Evolutionary conservation across 305 asterid genomes (phyloP), one percentile per base, ranked within the genome.

Genomic region (Plantago rigida): DNA sequence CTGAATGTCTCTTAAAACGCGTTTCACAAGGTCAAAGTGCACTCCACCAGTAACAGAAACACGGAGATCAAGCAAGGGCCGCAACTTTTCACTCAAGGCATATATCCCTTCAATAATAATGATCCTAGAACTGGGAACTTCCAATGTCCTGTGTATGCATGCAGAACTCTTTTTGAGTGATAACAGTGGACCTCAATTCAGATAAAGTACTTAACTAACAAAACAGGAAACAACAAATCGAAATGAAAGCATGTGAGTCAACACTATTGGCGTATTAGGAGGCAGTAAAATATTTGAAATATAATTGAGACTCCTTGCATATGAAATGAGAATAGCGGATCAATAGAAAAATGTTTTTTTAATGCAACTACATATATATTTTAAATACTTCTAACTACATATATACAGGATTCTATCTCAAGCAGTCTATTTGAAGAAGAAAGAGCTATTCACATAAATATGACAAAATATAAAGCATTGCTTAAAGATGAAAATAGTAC

Each of bases 21-120:
- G 96, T 76, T 92, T 92, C 42, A 92, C 97, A 26, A 92, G 93
- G 69, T 92, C 99, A 79, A 92, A 83, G 75, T 92, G 99, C 76
- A 92, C 97, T 62, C 99, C 99, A 57, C 97, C 99, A 15, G 99
- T 92, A 63, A 92, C 97, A 71, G 96, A 92, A 49, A 89, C 99
- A 69, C 97, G 96, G 51, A 92, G 96, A 68, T 92, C 99, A 62
- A 92, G 71, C 49, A 82, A 64, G 68, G 96, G 99, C 58, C 97
- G 75, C 68, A 92, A 70, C 68, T 85, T 89, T 52, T 87, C 96
- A 34, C 99, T 87, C 84, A 92, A 76, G 48, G 99, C 99, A 77
- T 89, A 92, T 66, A 92, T 92, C 65, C 99, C 99, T 83, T 92
- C 99, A 13, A 92, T 79, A 9, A 92, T 72, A 42, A 92, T 85